Evolutionary conservation across 495 filamentous ascomycete genomes (phyloP), one percentile per base, ranked within the genome.

Genomic region (Neurospora sp.): DNA sequence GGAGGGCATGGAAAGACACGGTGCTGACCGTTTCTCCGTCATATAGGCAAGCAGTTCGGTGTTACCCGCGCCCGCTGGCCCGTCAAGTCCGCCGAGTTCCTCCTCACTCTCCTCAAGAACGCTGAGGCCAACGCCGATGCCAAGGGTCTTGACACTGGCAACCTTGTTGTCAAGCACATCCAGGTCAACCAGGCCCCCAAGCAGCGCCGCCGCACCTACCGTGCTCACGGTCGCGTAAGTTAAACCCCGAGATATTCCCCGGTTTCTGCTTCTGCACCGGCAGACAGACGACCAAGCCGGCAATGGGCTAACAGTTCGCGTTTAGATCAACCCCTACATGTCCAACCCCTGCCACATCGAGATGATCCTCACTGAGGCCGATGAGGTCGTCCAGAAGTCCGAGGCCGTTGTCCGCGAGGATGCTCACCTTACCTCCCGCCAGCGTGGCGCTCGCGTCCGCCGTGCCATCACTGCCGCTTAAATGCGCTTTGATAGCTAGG

Each of bases 131-230:
- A 99, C 86, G 96, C 96, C 82, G 96, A 98, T 79, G 92, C 93
- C 85, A 98, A 98, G 90, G 96, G 96, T 83, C 93, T 99, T 78
- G 96, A 99, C 86, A 98, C 93, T 79, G 89, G 90, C 87, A 96
- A 94, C 88, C 89, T 99, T 76, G 86, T 97, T 80, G 92, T 99
- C 84, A 96, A 97, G 92, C 96, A 97, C 89, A 98, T 99, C 86
- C 96, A 98, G 87, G 96, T 98, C 88, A 98, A 98, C 90, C 96
- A 99, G 88, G 96, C 96, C 75, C 96, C 96, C 80, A 98, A 98
- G 90, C 94, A 97, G 86, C 89, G 96, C 81, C 90, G 96, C 85
- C 91, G 96, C 80, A 99, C 96, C 80, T 99, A 98, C 90, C 94
- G 96, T 89, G 96, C 96, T 75, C 96, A 99, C 88, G 96, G 96